Base-by-base conservation (phyloP, 169 alveolate genomes). In the Cryptosporidium ubiquitum region DNA sequence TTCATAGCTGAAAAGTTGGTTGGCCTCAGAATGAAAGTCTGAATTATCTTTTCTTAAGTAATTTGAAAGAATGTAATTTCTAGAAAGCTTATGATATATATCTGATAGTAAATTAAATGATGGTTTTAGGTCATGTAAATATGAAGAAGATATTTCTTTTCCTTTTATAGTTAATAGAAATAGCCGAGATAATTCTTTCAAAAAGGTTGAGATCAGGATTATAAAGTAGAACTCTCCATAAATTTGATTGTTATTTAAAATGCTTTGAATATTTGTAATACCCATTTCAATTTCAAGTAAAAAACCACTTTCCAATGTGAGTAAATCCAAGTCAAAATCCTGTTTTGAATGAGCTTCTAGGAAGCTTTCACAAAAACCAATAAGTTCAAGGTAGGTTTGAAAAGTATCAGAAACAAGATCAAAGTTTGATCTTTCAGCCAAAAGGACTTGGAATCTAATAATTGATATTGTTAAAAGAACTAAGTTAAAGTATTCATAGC, bases 231-330 rank as follows among this genome's bases (percentile, higher is more conserved):
- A 73, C 14, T 73, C 51, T 23, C 58, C 42, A 73, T 73, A 73
- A 4, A 6, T 33, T 23, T 33, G 16, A 49, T 70, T 73, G 29
- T 73, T 73, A 9, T 20, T 16, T 18, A 73, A 33, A 1, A 73
- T 14, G 31, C 33, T 49, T 33, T 58, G 58, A 18, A 55, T 51
- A 29, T 14, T 51, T 29, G 85, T 55, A 10, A 23, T 31, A 5
- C 85, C 85, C 85, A 73, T 52, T 42, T 73, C 85, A 37, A 58
- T 57, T 73, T 58, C 85, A 9, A 73, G 85, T 33, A 58, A n/a
- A 31, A 58, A 33, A 2, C 85, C 85, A 35, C 42, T 52, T 55
- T 73, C 85, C 14, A 73, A 16, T 7, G 70, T 52, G 33, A 73
- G 33, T 14, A 73, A 26, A 52, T 73, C 51, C 3, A 40, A 9